Conservation (phyloP, 169 alveolate species). For the Plasmodium cynomolgi region DNA sequence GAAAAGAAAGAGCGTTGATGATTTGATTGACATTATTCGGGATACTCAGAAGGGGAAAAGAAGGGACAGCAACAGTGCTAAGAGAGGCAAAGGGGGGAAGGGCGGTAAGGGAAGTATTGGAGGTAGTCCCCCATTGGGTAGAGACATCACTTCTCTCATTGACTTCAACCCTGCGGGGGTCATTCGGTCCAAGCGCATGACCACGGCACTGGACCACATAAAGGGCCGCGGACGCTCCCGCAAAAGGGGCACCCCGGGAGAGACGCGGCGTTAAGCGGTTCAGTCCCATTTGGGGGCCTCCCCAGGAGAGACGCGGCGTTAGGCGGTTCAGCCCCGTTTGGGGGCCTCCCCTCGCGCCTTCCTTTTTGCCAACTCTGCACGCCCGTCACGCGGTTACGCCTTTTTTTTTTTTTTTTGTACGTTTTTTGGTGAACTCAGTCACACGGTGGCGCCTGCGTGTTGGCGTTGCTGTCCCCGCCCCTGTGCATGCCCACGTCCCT, state of each 20-base stretch:
- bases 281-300: too few species aligned
- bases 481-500: neutral
- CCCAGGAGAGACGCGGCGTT: too few species aligned
- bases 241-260: neutral
- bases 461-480: neutral
- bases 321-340: neutral
- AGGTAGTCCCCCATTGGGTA: neutral
- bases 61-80: neutral
- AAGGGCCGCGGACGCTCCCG: constrained; percentile 20
- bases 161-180: constrained; percentile 69
- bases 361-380: neutral
- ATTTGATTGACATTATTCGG: constrained; percentile 36
- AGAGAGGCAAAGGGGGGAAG: neutral
- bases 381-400: neutral
- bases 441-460: neutral
- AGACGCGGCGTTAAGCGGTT: neutral
- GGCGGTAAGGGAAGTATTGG: neutral
- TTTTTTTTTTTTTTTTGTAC: neutral
- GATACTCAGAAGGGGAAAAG: constrained; percentile 10
- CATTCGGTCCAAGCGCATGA: constrained; percentile 47
- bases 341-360: neutral
- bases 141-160: constrained; percentile 6
- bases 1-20: constrained; percentile 50
- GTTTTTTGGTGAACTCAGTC: neutral
- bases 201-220: constrained; percentile 31